Conservation (phyloP, 805 yeast species). For the Saturnispora gosingensis region DNA sequence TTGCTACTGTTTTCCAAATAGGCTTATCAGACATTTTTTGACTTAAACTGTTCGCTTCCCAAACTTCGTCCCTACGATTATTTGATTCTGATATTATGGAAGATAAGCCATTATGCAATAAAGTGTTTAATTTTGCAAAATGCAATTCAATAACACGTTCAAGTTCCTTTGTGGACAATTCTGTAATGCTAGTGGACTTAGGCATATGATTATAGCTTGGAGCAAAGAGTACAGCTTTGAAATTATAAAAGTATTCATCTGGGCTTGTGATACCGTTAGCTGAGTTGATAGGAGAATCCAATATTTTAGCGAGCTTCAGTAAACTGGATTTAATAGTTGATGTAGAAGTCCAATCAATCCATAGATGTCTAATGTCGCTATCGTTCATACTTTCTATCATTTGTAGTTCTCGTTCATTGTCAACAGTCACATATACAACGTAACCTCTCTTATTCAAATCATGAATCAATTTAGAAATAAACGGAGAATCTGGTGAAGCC, state of each 20-base stretch:
- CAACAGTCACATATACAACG: conserved; percentile 68
- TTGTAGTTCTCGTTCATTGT: conserved; percentile 48
- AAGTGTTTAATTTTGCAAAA: conserved; percentile 19
- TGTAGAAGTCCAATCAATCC: conserved; percentile 37
- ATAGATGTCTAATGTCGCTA: conserved; percentile 59
- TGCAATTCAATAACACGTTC: conserved; percentile 20
- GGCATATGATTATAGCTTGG: conserved; percentile 44
- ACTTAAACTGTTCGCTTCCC: background rate
- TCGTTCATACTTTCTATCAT: conserved; percentile 51
- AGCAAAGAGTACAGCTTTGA: conserved; percentile 58
- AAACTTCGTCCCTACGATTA: conserved; percentile 13
- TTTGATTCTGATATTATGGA: conserved; percentile 25
- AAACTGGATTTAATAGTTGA: conserved; percentile 38
- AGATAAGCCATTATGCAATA: conserved; percentile 25
- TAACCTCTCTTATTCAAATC: conserved; percentile 76
- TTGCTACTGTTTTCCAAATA: background rate
- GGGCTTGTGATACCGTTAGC: conserved; percentile 25
- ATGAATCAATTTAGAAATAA: conserved; percentile 57
- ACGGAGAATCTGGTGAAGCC: conserved; percentile 70
- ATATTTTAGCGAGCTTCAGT: conserved; percentile 37
- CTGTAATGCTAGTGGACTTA: conserved; percentile 21
- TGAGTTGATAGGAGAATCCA: conserved; percentile 34
- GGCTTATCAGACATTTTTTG: background rate
- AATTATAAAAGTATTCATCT: conserved; percentile 40
- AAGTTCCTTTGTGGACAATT: conserved; percentile 23